Base-by-base conservation (phyloP, 192 early-diverging fungal species). In the Haplosporangium gracile region DNA sequence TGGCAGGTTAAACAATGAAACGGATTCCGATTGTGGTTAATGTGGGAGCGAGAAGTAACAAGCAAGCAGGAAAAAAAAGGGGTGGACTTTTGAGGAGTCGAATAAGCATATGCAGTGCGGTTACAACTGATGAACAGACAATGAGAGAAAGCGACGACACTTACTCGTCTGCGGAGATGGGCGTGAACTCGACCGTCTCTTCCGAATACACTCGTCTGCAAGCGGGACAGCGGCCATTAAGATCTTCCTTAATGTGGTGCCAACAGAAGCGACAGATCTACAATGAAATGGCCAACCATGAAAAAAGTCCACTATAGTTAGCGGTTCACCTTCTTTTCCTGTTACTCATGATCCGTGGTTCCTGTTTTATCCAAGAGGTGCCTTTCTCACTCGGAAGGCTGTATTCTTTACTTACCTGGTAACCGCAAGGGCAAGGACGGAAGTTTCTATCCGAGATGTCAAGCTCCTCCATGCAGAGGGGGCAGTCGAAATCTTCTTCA, bases 231-330 rank as follows among this genome's bases (percentile, higher is more conserved):
- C 95, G 93, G 20, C 95, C 95, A 87, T 97, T 98, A 76, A 96
- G 91, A 87, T 97, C 93, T 68, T 98, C 95, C 80, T 97, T 97
- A 87, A 99, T 98, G 86, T 97, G 97, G 84, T 99, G 95, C 95
- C 97, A 99, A 80, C 99, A 99, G 88, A 99, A 99, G 16, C 98
- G 94, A 88, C 99, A 99, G 83, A 99, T 97, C 97, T 99, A 90
- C 40, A 16, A 22, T 0, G 5, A 29, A 29, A n/a, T 9, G 20
- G 8, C 5, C 8, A 13, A 65, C n/a, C 18, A 49, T 40, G 72
- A 43, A 78, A 7, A 78, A 20, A 49, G n/a, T 10, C n/a, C n/a
- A 43, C 0, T 29, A 32, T 26, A 11, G 60, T 32, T 29, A 26
- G 26, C 4, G 15, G 60, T 15, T 15, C 60, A 32, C 13, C 26